A percentile compares a stretch with the other conserved stretches of the same genome.
These are phyloP conservation scores for Bipolaris bicolor DNA, from an alignment of 2,329 filamentous ascomycete species.

Conservation along the genomic window DNA sequence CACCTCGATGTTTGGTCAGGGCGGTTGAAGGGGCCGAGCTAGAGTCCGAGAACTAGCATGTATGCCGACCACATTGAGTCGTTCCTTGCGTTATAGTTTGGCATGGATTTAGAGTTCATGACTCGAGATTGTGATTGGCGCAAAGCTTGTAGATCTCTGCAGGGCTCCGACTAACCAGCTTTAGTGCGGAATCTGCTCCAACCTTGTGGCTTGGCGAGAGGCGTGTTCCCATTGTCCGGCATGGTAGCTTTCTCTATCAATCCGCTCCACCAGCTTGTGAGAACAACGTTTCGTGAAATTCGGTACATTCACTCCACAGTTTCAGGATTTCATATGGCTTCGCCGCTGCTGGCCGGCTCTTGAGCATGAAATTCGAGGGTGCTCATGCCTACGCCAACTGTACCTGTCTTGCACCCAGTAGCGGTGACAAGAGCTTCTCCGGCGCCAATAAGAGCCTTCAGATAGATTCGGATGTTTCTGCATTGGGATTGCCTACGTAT, in stretches of 20 bases:
- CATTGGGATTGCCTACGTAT: background rate
- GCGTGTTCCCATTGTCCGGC: no score
- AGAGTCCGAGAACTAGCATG: background rate
- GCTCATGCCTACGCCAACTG: background rate
- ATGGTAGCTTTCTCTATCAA: background rate
- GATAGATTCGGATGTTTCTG: background rate
- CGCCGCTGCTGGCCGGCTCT: background rate
- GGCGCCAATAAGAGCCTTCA: background rate
- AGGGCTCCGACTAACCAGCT: background rate
- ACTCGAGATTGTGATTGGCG: background rate
- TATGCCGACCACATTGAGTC: background rate
- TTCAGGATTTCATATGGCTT: background rate
- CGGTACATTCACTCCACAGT: background rate
- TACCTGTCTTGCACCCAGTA: background rate
- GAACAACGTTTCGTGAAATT: background rate
- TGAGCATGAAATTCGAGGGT: background rate
- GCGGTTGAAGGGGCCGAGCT: background rate
- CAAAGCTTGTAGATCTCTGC: conserved; percentile 2
- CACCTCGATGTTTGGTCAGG: background rate
- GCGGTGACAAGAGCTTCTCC: conserved; percentile 7
- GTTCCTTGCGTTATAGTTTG: background rate
- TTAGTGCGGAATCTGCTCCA: background rate
- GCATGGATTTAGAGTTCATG: background rate
- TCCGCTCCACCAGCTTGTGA: background rate
- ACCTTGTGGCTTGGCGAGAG: background rate